Evolutionary conservation across 2,329 filamentous ascomycete species (phyloP), one percentile per base, ranked within the genome.

Genomic region (Alternaria longipes): DNA sequence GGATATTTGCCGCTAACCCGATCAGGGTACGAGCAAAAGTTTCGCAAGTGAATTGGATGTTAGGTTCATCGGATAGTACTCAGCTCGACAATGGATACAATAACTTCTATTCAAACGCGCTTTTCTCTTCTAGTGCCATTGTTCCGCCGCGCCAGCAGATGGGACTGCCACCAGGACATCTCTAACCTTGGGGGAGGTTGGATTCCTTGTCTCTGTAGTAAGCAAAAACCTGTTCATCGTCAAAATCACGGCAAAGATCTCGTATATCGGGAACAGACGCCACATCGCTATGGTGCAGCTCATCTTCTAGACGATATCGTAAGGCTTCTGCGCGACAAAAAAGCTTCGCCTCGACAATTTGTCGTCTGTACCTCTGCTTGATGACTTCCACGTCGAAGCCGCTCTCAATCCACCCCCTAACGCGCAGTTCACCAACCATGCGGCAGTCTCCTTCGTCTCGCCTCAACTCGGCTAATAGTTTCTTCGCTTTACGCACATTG

Each of bases 281-380:
- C 8, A 7, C 8, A 4, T 8, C 1, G 0, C 12, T 7, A 12
- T 3, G 7, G 1, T 14, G 1, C 18, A n/a, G 7, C 46, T 49
- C 46, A 2, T 12, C 14, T 24, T 24, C 3, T 49, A 49, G 3
- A 4, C 46, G 46, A 24, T 36, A 49, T 30, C 8, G 14, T 4
- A 49, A 49, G 46, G 30, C 46, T 3, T 20, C 28, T 14, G 18
- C 45, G 8, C 42, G 42, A 26, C 42, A n/a, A 8, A 45, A 9
- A 28, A 5, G 6, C 22, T 28, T 45, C 1, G 42, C 22, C 3
- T n/a, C 4, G 6, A 3, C 5, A 12, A 45, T 45, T 14, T 5
- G 8, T 2, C 14, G 3, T 20, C 8, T 20, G 28, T 46, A 46
- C 9, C 18, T 46, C 16, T 20, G n/a, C 4, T 8, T 18, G 26